Base-by-base conservation (phyloP, 2,329 filamentous ascomycete species). In the Colletotrichum salicis region DNA sequence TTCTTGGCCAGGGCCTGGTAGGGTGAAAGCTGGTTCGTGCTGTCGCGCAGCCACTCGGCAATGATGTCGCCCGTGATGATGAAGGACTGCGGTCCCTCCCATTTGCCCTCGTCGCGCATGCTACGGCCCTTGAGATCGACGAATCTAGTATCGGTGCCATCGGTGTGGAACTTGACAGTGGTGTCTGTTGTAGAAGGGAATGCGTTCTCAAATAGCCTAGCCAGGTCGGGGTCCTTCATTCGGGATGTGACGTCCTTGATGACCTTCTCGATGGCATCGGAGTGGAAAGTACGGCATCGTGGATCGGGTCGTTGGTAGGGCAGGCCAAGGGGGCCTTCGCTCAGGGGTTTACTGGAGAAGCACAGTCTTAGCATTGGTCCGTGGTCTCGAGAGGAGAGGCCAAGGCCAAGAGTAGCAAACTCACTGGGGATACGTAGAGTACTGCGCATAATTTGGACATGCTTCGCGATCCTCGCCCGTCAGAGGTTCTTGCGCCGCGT, bases 1-100 rank as follows among this genome's bases (percentile, higher is more conserved):
- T 94, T 94, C 77, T 91, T 94, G 2, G 95, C 93, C 29, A 99
- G 86, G 0, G 89, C 85, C 79, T 98, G 96, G 79, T 99, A 99
- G 64, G 96, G 95, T 2, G 92, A 90, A 64, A 99, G 84, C 82
- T 99, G 96, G 81, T 98, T 98, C 12, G 95, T 97, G 12, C 94
- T 97, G 82, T 97, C 94, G 63, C 95, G 91, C 61, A 97, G 85
- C 95, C 95, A 97, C 81, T 97, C 94, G 0, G 95, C 95, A 77
- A 97, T 93, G 79, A 97, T 97, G 76, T 97, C 94, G 62, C 94
- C 94, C 0, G 94, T 97, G 61, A 97, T 97, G 75, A 98, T 92
- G 80, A 98, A 98, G 12, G 93, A 95, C 78, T 98, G 96, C 0
- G 93, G 86, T 0, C 95, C 95, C 75, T 93, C 86, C 95, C 95